phyloP scores from a whole-genome alignment of 2,329 filamentous ascomycete genomes.

The Claviceps capensis region DNA sequence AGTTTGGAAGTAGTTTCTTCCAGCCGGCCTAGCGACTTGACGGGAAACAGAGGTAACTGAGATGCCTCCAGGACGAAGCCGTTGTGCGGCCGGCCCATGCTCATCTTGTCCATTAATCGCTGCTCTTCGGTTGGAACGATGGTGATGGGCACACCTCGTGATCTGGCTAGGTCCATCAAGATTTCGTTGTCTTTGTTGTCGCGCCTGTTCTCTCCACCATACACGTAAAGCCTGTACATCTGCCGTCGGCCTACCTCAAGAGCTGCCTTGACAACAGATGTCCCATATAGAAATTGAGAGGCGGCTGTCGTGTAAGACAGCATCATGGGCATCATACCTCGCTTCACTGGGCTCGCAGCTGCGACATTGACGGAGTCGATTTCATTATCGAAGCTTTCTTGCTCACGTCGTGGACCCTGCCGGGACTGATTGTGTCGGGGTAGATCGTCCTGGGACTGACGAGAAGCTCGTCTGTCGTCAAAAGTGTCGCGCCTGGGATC shows the following conservation, averaged over 20 bases:
- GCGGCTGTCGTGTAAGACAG: conserved; percentile 62
- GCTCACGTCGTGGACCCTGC: background rate
- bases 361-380: background rate
- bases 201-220: conserved; percentile 42
- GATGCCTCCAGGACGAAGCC: conserved; percentile 80
- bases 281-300: conserved; percentile 84
- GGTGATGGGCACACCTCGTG: conserved; percentile 38
- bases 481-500: background rate
- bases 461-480: background rate
- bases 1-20: conserved; percentile 27
- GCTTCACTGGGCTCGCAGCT: conserved; percentile 9
- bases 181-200: conserved; percentile 30
- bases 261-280: conserved; percentile 66
- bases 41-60: conserved; percentile 58
- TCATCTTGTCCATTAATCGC: conserved; percentile 70
- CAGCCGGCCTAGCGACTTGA: conserved; percentile 42
- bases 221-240: conserved; percentile 75
- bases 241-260: conserved; percentile 53
- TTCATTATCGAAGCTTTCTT: background rate
- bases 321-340: conserved; percentile 22
- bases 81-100: conserved; percentile 73
- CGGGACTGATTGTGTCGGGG: background rate
- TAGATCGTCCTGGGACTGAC: background rate
- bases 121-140: conserved; percentile 48
- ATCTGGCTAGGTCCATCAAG: conserved; percentile 32